phyloP scores from a whole-genome alignment of 176 grass and related monocot genomes.

The Lolium multiflorum region DNA sequence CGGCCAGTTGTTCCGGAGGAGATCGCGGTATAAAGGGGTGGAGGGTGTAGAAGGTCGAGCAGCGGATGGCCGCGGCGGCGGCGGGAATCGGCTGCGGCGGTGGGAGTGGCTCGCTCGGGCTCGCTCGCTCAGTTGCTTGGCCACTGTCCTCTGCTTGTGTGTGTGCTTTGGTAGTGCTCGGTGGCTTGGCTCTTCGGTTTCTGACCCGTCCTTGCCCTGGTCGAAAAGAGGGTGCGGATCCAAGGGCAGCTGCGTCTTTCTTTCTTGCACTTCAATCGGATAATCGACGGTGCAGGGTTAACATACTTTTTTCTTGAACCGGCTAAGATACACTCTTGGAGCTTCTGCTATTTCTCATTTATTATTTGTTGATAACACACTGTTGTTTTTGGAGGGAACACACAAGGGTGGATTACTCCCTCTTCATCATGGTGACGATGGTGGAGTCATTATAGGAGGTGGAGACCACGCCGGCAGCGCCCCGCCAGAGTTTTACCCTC shows the following conservation, averaged over 20 bases:
- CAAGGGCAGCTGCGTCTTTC: neutral
- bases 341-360: too few relatives aligned
- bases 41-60: neutral
- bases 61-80: neutral
- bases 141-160: constrained; percentile 37
- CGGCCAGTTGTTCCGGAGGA: neutral
- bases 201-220: neutral
- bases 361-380: too few relatives aligned
- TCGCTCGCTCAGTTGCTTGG: constrained; percentile 47
- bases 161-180: constrained; percentile 22
- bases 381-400: too few relatives aligned
- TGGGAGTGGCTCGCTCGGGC: constrained; percentile 32
- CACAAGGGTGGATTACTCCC: too few relatives aligned
- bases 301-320: too few relatives aligned
- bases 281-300: constrained; percentile 13
- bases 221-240: constrained; percentile 16
- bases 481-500: too few relatives aligned
- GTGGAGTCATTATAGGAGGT: too few relatives aligned
- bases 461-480: too few relatives aligned
- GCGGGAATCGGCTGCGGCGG: constrained; percentile 33
- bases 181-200: constrained; percentile 3
- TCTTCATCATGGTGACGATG: too few relatives aligned
- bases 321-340: too few relatives aligned
- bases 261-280: constrained; percentile 19
- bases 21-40: neutral